Conservation (phyloP, 495 filamentous ascomycete genomes). For the Neurospora sp. region DNA sequence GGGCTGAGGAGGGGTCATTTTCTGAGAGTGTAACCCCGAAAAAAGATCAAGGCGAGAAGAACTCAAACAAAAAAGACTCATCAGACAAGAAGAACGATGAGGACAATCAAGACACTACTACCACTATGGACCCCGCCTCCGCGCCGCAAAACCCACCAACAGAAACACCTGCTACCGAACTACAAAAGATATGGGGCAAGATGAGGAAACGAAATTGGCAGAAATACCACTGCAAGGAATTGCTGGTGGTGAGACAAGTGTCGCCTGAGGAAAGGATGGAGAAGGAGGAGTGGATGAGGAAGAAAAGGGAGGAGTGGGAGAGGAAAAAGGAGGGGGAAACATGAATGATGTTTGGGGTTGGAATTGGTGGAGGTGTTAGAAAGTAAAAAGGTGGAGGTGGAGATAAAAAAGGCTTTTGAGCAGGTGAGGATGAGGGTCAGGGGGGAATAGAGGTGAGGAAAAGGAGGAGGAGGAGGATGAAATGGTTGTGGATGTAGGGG, state of each 20-base stretch:
- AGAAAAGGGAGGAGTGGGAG: neutral
- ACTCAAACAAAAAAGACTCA: neutral
- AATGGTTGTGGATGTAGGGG: no score
- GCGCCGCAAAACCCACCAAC: neutral
- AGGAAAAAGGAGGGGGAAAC: neutral
- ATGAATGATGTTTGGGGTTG: no score
- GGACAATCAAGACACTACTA: neutral
- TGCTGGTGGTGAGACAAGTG: neutral
- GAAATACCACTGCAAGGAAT: neutral
- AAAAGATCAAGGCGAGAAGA: neutral
- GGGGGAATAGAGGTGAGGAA: no score
- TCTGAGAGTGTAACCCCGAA: no score
- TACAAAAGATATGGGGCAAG: neutral
- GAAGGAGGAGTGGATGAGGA: rapidly evolving
- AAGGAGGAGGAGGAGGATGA: no score
- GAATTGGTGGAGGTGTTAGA: no score
- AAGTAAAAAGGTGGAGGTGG: no score
- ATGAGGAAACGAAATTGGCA: neutral
- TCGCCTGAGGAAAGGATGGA: neutral
- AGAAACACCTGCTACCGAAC: neutral
- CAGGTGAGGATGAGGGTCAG: no score
- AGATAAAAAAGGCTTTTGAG: no score
- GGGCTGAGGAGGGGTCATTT: no score
- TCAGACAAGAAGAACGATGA: neutral
- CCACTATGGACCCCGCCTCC: neutral